A percentile compares a stretch with the other conserved stretches of the same genome.
Conservation (phyloP, 1,284 basidiomycete species). For the Sanghuangporus sanghuang region DNA sequence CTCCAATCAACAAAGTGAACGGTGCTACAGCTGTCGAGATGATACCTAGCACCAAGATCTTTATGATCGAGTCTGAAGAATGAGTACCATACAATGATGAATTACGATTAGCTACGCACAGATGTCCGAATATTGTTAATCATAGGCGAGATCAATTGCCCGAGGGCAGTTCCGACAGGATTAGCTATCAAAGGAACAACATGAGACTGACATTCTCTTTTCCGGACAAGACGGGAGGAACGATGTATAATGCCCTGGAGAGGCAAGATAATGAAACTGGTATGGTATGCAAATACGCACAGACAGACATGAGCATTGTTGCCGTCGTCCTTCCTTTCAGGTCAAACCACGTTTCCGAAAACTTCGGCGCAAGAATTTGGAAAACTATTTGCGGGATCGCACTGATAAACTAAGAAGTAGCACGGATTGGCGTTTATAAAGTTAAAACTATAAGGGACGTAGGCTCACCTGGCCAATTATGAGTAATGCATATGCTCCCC, state of each 20-base stretch:
- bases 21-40: slow-evolving; percentile 59
- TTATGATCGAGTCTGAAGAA: neutral
- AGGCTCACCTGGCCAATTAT: slow-evolving; percentile 60
- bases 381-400: slow-evolving; percentile 59
- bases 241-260: neutral
- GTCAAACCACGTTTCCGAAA: slow-evolving; percentile 78
- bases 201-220: neutral
- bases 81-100: neutral
- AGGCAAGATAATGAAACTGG: neutral
- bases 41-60: slow-evolving; percentile 69
- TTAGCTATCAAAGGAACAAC: slow-evolving; percentile 40
- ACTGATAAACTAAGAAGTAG: slow-evolving; percentile 39
- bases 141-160: slow-evolving; percentile 66
- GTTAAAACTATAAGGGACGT: neutral
- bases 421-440: neutral
- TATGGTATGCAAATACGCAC: slow-evolving; percentile 30
- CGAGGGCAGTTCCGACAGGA: slow-evolving; percentile 56
- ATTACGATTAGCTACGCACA: slow-evolving; percentile 32
- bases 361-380: slow-evolving; percentile 63
- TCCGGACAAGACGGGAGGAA: neutral
- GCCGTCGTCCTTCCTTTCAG: slow-evolving; percentile 68
- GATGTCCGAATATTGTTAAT: slow-evolving; percentile 50
- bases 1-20: slow-evolving; percentile 48
- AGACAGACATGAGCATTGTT: slow-evolving; percentile 73
- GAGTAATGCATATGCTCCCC: slow-evolving; percentile 53